Evolutionary conservation across 257 asterid genomes (phyloP).

Genomic region (Dorcoceras hygrometricum): DNA sequence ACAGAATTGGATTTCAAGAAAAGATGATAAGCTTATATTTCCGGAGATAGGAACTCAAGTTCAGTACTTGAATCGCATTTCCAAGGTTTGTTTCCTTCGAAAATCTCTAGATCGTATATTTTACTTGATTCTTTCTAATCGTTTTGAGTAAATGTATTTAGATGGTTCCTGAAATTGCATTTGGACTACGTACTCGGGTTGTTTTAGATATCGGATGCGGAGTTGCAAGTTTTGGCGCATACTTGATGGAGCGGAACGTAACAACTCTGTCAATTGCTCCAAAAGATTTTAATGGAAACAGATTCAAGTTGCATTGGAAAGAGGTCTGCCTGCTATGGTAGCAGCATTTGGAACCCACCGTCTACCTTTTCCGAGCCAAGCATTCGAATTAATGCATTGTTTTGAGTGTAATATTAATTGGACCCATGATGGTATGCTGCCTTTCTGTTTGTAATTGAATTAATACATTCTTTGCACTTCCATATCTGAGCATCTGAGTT

Average conservation of each 20-base stretch:
- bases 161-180: constrained; percentile 61
- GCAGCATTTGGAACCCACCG: constrained; percentile 42
- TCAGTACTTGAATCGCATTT: constrained; percentile 47
- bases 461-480: background rate
- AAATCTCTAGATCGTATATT: constrained; percentile 11
- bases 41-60: constrained; percentile 35
- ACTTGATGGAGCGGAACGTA: constrained; percentile 49
- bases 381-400: constrained; percentile 63
- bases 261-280: constrained; percentile 56
- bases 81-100: constrained; percentile 45
- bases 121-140: constrained; percentile 17
- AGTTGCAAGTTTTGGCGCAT: constrained; percentile 53
- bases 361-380: constrained; percentile 62
- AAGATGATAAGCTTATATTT: constrained; percentile 38
- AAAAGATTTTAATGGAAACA: constrained; percentile 40
- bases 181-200: constrained; percentile 50
- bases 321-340: constrained; percentile 65
- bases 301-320: constrained; percentile 52
- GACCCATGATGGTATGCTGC: constrained; percentile 44
- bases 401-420: constrained; percentile 43
- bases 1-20: constrained; percentile 29
- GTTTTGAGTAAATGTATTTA: constrained; percentile 22
- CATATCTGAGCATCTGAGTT: background rate
- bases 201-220: constrained; percentile 57
- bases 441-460: constrained; percentile 12